phyloP scores from a whole-genome alignment of 2,329 filamentous ascomycete species.

The Exophiala bonariae region DNA sequence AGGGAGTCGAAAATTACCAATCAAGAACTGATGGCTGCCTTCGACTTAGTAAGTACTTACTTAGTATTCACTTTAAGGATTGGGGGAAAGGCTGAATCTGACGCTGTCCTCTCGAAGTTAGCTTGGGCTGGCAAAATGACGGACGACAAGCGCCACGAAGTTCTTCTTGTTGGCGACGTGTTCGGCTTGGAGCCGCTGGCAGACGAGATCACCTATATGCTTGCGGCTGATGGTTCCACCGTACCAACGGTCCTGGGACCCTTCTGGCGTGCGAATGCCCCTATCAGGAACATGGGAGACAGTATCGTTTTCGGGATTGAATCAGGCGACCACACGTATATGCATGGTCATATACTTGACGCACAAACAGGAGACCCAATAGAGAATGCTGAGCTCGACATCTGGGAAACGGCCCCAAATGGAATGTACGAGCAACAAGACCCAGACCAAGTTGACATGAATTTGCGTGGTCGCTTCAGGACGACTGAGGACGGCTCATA shows the following conservation, averaged over 20 bases:
- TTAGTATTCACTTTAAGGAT: background rate
- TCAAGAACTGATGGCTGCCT: constrained; percentile 70
- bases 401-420: constrained; percentile 78
- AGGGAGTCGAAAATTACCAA: constrained; percentile 74
- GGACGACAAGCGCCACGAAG: constrained; percentile 71
- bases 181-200: constrained; percentile 62
- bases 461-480: constrained; percentile 70
- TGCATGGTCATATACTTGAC: constrained; percentile 63
- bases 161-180: constrained; percentile 61
- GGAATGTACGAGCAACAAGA: constrained; percentile 72
- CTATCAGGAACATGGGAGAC: constrained; percentile 65
- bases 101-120: too few relatives aligned
- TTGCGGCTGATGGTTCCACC: constrained; percentile 52
- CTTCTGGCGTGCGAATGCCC: constrained; percentile 75
- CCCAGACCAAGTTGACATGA: constrained; percentile 66
- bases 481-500: constrained; percentile 67
- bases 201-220: constrained; percentile 75
- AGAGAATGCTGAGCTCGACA: constrained; percentile 66
- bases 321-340: constrained; percentile 55
- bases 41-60: background rate
- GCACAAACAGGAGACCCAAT: constrained; percentile 64
- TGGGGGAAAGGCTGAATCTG: too few relatives aligned
- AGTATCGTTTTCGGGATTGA: constrained; percentile 59
- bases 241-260: constrained; percentile 75
- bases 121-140: constrained; percentile 66